These are phyloP conservation scores for Cymbopogon citratus DNA, from an alignment of 176 grass and related monocot genomes.

Conservation along the genomic window DNA sequence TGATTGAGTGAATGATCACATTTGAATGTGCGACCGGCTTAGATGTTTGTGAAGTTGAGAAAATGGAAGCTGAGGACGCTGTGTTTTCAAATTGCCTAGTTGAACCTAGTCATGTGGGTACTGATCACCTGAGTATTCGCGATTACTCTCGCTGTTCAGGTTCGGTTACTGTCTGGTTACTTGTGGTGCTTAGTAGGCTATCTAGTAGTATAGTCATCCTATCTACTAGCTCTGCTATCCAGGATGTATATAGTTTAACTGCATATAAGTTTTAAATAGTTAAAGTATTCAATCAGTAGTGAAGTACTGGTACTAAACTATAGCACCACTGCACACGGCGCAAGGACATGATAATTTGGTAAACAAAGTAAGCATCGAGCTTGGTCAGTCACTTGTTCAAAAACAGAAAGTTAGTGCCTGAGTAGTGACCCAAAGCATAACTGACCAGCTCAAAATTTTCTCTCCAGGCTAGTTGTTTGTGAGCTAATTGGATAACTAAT, in stretches of 20 bases:
- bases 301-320: background rate
- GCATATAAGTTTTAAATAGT: background rate
- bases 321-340: background rate
- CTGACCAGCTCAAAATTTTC: background rate
- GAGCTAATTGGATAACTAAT: background rate
- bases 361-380: background rate
- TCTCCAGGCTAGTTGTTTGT: background rate
- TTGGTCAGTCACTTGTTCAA: background rate
- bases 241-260: background rate
- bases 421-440: background rate
- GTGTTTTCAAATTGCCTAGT: background rate
- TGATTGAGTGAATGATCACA: background rate
- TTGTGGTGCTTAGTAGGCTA: background rate
- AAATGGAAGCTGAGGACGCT: background rate
- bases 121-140: background rate
- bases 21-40: background rate
- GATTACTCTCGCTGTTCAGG: background rate
- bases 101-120: background rate
- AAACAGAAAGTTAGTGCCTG: background rate
- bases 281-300: background rate
- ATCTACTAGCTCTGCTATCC: background rate
- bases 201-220: background rate
- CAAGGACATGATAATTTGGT: background rate
- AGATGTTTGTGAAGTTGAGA: background rate
- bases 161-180: background rate